A percentile compares a stretch with the other conserved stretches of the same genome.
Conservation (phyloP, 2,329 filamentous ascomycete genomes). For the Neofusicoccum sp. region DNA sequence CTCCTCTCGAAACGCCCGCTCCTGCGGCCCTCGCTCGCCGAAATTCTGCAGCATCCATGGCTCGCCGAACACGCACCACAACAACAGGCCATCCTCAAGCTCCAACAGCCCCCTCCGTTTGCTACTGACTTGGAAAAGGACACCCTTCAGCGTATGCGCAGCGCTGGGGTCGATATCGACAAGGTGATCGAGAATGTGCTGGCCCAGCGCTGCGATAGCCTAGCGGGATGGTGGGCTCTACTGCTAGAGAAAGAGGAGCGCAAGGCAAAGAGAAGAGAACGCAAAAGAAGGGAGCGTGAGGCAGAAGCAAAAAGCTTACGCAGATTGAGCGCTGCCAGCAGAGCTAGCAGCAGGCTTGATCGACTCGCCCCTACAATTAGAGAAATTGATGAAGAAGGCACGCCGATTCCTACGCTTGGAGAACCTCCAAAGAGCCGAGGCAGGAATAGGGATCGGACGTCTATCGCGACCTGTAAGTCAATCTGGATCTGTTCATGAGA, state of each 20-base stretch:
- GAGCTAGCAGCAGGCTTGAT: slow-evolving; percentile 84
- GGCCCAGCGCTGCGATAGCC: slow-evolving; percentile 82
- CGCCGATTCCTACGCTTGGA: slow-evolving; percentile 50
- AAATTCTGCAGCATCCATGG: slow-evolving; percentile 87
- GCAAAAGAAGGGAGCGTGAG: slow-evolving; percentile 83
- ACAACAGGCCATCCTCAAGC: slow-evolving; percentile 85
- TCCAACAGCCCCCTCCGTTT: slow-evolving; percentile 80
- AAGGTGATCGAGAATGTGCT: slow-evolving; percentile 92
- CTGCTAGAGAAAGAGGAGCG: slow-evolving; percentile 92
- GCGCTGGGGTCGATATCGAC: slow-evolving; percentile 91
- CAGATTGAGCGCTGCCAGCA: slow-evolving; percentile 85
- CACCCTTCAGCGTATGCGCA: slow-evolving; percentile 87
- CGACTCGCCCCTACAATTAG: slow-evolving; percentile 75
- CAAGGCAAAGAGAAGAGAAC: slow-evolving; percentile 78
- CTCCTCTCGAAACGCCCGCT: slow-evolving; percentile 92
- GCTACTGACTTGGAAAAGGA: slow-evolving; percentile 86
- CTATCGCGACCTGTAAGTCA: slow-evolving; percentile 33
- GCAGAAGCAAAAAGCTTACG: slow-evolving; percentile 76
- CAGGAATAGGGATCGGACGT: slow-evolving; percentile 71
- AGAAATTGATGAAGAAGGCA: slow-evolving; percentile 77
- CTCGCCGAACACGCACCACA: slow-evolving; percentile 82
- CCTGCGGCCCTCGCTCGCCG: slow-evolving; percentile 76
- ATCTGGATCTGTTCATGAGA: slow-evolving; percentile 28
- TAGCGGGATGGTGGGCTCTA: slow-evolving; percentile 96
- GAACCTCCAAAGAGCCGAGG: slow-evolving; percentile 71